Evolutionary conservation across 2,329 filamentous ascomycete genomes (phyloP).

Genomic region (Arthrobotrys megalospora): DNA sequence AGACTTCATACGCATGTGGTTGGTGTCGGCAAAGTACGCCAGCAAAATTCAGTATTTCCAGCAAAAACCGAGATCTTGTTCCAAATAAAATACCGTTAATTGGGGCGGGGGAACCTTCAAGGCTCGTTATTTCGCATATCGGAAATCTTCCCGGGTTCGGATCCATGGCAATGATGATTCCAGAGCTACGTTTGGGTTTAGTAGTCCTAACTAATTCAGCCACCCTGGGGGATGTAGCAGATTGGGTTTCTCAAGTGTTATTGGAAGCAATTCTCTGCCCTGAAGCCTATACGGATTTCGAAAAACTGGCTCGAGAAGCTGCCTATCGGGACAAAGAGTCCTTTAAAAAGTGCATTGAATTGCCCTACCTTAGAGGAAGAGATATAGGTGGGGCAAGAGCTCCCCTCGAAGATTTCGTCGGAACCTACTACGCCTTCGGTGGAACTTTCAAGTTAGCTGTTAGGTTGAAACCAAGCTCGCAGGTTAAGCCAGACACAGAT

Average conservation of each 20-base stretch:
- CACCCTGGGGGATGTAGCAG: conserved; percentile 8
- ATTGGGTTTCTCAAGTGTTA: conserved; percentile 10
- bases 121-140: conserved; percentile 1
- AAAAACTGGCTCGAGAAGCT: too few species aligned
- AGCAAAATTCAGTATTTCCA: neutral
- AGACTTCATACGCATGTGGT: conserved; percentile 10
- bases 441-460: conserved; percentile 4
- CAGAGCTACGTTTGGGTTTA: neutral
- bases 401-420: conserved; percentile 6
- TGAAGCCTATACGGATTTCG: neutral
- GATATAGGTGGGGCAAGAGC: neutral
- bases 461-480: neutral
- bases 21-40: conserved; percentile 10
- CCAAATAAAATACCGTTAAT: conserved; percentile 4
- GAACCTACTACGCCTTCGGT: conserved; percentile 2
- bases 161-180: conserved; percentile 12
- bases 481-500: neutral
- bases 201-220: conserved; percentile 5
- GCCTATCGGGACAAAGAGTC: neutral
- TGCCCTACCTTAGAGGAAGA: neutral
- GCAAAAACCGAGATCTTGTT: conserved; percentile 11
- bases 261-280: conserved; percentile 1
- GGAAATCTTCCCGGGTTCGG: conserved; percentile 14
- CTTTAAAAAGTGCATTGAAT: neutral
- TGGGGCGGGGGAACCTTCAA: neutral